phyloP scores from a whole-genome alignment of 2,329 filamentous ascomycete species.

The Nemania sp. region DNA sequence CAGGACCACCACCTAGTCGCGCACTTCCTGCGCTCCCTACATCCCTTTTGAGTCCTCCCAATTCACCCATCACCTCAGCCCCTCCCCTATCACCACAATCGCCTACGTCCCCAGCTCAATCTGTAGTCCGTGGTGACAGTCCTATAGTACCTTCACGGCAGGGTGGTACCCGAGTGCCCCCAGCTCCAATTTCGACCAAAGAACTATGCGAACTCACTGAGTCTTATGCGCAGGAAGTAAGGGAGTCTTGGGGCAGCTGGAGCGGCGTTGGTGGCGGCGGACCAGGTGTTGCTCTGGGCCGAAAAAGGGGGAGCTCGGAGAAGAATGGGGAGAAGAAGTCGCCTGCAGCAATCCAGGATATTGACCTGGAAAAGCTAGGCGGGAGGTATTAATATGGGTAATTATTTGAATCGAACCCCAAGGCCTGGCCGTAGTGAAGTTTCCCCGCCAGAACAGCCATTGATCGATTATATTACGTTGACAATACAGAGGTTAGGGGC shows the following conservation, averaged over 20 bases:
- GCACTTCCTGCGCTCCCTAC: conserved; percentile 58
- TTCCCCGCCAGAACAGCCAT: neutral
- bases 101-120: conserved; percentile 42
- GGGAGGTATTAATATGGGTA: conserved; percentile 40
- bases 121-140: conserved; percentile 25
- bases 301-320: conserved; percentile 37
- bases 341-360: conserved; percentile 38
- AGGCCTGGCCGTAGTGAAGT: neutral
- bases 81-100: conserved; percentile 42
- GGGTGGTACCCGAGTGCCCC: neutral
- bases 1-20: conserved; percentile 60
- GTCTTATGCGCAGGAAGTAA: conserved; percentile 48
- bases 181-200: conserved; percentile 43
- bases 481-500: neutral
- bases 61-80: conserved; percentile 32
- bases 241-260: conserved; percentile 55
- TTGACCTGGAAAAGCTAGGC: conserved; percentile 47
- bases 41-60: conserved; percentile 40
- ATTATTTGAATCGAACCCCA: neutral
- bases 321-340: conserved; percentile 31
- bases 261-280: conserved; percentile 44
- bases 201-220: conserved; percentile 52
- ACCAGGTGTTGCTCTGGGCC: conserved; percentile 37
- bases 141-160: conserved; percentile 17
- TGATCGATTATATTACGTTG: neutral